These are phyloP conservation scores for Amphicarpaea edgeworthii DNA, from an alignment of 306 rosid genomes.

Conservation along the genomic window DNA sequence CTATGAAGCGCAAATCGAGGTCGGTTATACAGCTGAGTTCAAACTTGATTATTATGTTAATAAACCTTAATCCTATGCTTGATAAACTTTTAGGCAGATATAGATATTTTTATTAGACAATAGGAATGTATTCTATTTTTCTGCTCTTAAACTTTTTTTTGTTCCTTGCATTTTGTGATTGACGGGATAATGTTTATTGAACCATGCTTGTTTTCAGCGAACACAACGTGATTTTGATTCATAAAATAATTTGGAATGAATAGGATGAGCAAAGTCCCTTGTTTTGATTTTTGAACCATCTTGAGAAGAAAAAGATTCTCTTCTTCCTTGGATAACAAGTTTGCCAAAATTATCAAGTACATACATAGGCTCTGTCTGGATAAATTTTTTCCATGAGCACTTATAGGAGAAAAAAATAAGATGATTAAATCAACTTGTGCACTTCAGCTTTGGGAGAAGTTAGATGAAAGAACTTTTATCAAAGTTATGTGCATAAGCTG, in stretches of 20 bases:
- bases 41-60: background rate
- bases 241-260: background rate
- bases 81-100: background rate
- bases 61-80: background rate
- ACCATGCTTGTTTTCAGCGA: background rate
- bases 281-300: background rate
- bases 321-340: constrained; percentile 27
- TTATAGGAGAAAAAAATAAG: background rate
- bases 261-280: background rate
- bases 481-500: background rate
- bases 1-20: constrained; percentile 75
- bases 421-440: background rate
- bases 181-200: background rate
- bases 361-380: background rate
- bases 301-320: background rate
- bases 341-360: background rate
- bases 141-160: background rate
- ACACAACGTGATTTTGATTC: background rate
- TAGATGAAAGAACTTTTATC: background rate
- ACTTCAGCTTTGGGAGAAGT: too few relatives aligned
- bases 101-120: background rate
- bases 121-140: too few relatives aligned
- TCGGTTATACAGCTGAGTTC: background rate
- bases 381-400: background rate
- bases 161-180: background rate